Conservation (phyloP, 1,284 basidiomycete genomes). For the Leccinum variabile region DNA sequence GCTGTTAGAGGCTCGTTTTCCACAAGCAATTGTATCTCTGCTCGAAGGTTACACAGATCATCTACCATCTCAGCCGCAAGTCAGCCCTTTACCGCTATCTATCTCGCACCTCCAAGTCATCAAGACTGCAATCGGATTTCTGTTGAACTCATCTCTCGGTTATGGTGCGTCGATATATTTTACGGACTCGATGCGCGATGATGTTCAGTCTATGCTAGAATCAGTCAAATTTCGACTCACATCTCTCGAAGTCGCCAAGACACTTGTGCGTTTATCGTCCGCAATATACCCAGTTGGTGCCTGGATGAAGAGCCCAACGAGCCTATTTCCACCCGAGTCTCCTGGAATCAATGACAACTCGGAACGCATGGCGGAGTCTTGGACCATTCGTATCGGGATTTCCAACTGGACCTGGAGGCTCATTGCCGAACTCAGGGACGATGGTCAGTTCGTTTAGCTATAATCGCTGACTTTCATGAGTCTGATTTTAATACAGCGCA, state of each 20-base stretch:
- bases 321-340: slow-evolving; percentile 27
- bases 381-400: slow-evolving; percentile 62
- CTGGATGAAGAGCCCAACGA: slow-evolving; percentile 46
- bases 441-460: slow-evolving; percentile 42
- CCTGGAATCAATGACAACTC: slow-evolving; percentile 23
- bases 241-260: slow-evolving; percentile 63
- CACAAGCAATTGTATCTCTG: slow-evolving; percentile 61
- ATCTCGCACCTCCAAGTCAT: slow-evolving; percentile 69
- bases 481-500: slow-evolving; percentile 40
- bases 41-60: slow-evolving; percentile 68
- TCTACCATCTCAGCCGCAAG: slow-evolving; percentile 43
- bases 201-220: slow-evolving; percentile 44
- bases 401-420: slow-evolving; percentile 77
- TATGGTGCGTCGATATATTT: slow-evolving; percentile 53
- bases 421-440: slow-evolving; percentile 64
- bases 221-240: slow-evolving; percentile 66
- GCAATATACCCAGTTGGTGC: slow-evolving; percentile 67
- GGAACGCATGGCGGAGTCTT: slow-evolving; percentile 49
- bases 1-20: slow-evolving; percentile 67
- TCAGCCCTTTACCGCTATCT: slow-evolving; percentile 43
- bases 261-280: slow-evolving; percentile 66
- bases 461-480: neutral
- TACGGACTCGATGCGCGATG: neutral
- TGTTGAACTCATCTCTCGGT: slow-evolving; percentile 77
- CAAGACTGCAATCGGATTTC: slow-evolving; percentile 75